Base-by-base conservation (phyloP, 2,329 filamentous ascomycete species). In the Xylariaceae sp. region DNA sequence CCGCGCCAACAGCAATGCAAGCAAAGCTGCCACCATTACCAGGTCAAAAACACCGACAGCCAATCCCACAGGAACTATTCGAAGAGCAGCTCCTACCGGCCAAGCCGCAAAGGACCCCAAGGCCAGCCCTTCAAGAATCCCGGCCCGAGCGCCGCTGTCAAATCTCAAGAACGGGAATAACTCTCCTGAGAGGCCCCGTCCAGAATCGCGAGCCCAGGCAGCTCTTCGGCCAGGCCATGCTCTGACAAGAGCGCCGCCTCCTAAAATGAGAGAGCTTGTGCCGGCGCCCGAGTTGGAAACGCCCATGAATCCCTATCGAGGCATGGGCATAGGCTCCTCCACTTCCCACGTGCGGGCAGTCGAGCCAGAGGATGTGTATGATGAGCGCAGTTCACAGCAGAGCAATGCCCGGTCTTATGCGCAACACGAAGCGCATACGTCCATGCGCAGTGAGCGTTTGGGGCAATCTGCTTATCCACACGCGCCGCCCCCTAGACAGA, bases 191-290 rank as follows among this genome's bases (percentile, higher is more conserved):
- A 86, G 91, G 41, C 68, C 73, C 14, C 76, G 79, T 10, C 71
- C 69, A 36, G 74, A 75, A 72, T 57, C 72, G 71, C 47, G 73
- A 71, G 56, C 70, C 65, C 41, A 73, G 72, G 56, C 74, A 42
- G 73, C 76, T 47, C 68, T 82, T 50, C 77, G 81, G 14, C 73
- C 75, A 19, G 81, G 78, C 22, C 80, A 82, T 47, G 82, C 81
- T 0, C 69, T 75, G 42, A 70, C 78, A 64, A 78, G 84, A 56
- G 86, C 86, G 1, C 90, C 90, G 34, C 92, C 92, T 12, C 93
- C 93, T 45, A 94, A 91, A 69, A 97, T 97, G 91, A 86, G 93
- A 59, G 90, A 95, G 40, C 78, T 97, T 46, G 66, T 73, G 43
- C 72, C 75, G 7, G 71, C 76, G 9, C 75, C 77, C 2, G 77